phyloP scores from a whole-genome alignment of 805 yeast genomes.

The Candida ipomoeae region DNA sequence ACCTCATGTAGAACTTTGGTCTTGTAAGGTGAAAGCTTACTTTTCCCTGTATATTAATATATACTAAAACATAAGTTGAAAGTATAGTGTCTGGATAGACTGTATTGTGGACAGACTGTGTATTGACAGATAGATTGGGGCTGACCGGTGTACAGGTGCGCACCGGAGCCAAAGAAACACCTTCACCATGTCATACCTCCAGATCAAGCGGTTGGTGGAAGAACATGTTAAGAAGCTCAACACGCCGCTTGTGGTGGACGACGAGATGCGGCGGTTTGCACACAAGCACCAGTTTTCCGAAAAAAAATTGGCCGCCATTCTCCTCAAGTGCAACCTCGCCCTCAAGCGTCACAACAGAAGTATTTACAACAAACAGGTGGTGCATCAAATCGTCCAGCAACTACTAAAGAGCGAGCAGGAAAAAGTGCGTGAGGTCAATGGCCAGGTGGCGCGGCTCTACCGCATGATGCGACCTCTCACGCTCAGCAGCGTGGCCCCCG shows the following conservation, averaged over 20 bases:
- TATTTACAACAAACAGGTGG: constrained; percentile 27
- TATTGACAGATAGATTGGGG: background rate
- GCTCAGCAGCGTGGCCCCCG: background rate
- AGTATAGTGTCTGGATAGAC: too few relatives aligned
- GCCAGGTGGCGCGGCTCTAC: constrained; percentile 21
- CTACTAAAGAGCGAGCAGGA: constrained; percentile 30
- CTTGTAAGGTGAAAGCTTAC: too few relatives aligned
- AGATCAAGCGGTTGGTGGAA: constrained; percentile 33
- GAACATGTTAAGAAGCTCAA: constrained; percentile 26
- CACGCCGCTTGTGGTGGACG: constrained; percentile 24
- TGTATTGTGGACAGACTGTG: too few relatives aligned
- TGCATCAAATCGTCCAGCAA: constrained; percentile 36
- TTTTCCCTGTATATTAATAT: too few relatives aligned
- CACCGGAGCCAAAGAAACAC: too few relatives aligned
- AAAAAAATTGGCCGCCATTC: constrained; percentile 14
- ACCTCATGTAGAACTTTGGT: too few relatives aligned
- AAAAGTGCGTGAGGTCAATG: constrained; percentile 26
- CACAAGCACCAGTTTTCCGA: constrained; percentile 8
- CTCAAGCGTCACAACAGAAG: constrained; percentile 27
- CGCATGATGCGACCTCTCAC: constrained; percentile 25
- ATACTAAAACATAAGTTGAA: too few relatives aligned
- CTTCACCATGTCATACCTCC: constrained; percentile 21
- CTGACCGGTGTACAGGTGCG: background rate
- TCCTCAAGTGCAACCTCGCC: constrained; percentile 23
- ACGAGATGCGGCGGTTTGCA: constrained; percentile 15